A percentile compares a stretch with the other conserved stretches of the same genome.
phyloP scores from a whole-genome alignment of 2,329 filamentous ascomycete species.

The Leptographium galeiforme region DNA sequence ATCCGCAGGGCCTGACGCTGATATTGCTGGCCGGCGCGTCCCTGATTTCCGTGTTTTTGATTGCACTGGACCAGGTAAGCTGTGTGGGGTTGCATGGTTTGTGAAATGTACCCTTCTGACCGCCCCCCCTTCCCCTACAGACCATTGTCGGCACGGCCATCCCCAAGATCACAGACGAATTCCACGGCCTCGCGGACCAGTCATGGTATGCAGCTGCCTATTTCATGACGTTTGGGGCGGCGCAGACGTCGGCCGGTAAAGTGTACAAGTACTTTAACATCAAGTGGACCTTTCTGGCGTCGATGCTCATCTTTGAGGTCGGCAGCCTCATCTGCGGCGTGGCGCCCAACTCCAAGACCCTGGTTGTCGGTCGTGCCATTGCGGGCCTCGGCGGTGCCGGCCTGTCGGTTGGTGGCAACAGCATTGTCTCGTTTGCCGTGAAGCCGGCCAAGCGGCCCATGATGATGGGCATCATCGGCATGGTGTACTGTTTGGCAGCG shows the following conservation, averaged over 20 bases:
- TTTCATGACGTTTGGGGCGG: conserved; percentile 20
- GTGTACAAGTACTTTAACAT: conserved; percentile 24
- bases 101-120: too few relatives aligned
- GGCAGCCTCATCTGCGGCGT: conserved; percentile 22
- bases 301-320: conserved; percentile 22
- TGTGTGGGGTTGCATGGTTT: too few relatives aligned
- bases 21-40: too few relatives aligned
- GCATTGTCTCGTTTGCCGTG: conserved; percentile 19
- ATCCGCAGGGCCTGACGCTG: too few relatives aligned
- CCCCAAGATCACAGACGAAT: conserved; percentile 21
- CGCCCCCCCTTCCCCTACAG: background rate
- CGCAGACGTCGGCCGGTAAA: conserved; percentile 20
- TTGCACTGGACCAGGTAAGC: too few relatives aligned
- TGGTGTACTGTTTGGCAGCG: conserved; percentile 27
- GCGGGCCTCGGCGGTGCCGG: conserved; percentile 21
- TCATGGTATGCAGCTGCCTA: conserved; percentile 28
- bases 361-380: conserved; percentile 14
- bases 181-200: conserved; percentile 25
- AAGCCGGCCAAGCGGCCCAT: conserved; percentile 11
- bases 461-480: conserved; percentile 21
- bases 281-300: conserved; percentile 20
- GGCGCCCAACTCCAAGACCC: conserved; percentile 11
- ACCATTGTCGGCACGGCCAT: conserved; percentile 22
- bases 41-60: too few relatives aligned
- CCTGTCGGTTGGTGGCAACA: conserved; percentile 23